Conservation (phyloP, 306 rosid genomes). For the Vigna nakashimae region DNA sequence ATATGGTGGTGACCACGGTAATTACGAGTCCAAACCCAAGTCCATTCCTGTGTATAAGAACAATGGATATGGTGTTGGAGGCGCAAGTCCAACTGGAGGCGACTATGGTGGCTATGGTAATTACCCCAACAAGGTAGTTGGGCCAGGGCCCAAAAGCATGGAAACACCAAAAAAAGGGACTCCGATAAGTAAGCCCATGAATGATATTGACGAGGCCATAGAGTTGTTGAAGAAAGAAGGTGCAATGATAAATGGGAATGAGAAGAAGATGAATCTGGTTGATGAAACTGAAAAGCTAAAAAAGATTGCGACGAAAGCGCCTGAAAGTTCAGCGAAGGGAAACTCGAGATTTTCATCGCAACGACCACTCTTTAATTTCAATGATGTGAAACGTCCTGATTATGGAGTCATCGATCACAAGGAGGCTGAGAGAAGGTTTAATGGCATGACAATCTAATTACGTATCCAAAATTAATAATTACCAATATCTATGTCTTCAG, state of each 20-base stretch:
- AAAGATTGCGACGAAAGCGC: background rate
- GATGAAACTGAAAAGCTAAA: conserved; percentile 41
- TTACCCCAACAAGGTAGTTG: background rate
- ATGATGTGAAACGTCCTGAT: background rate
- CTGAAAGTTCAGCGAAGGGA: background rate
- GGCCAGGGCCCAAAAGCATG: conserved; percentile 36
- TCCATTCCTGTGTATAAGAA: background rate
- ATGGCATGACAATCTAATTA: conserved; percentile 33
- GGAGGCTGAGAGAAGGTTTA: conserved; percentile 34
- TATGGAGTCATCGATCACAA: conserved; percentile 12
- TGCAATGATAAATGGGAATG: background rate
- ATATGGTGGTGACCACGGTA: background rate
- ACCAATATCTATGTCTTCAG: background rate
- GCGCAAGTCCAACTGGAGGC: background rate
- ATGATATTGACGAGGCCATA: conserved; percentile 46
- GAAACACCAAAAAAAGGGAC: conserved; percentile 41
- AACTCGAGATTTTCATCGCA: background rate
- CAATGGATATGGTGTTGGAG: background rate
- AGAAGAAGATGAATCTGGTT: conserved; percentile 35
- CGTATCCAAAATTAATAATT: background rate
- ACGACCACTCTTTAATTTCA: background rate
- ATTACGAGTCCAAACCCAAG: background rate
- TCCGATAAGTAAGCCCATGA: conserved; percentile 50
- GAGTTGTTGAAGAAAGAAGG: conserved; percentile 46
- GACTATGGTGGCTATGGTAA: background rate